Percentiles rank a stretch among this genome's conserved stretches.
Conservation (phyloP, 345 rosid species). For the Theobroma cacao region DNA sequence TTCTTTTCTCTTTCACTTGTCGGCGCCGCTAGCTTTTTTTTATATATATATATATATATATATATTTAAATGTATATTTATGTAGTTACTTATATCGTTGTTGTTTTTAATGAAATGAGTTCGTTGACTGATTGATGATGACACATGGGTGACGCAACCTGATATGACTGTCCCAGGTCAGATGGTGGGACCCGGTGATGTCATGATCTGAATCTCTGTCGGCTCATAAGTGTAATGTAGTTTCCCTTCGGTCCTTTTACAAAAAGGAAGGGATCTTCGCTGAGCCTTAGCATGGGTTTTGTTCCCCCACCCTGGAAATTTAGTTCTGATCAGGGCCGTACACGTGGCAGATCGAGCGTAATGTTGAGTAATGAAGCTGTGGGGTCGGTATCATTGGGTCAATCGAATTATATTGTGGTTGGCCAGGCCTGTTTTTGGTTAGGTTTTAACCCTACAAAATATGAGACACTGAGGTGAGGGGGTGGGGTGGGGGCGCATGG, state of each 20-base stretch:
- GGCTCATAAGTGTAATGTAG: background rate
- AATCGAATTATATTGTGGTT: background rate
- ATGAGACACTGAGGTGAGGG: background rate
- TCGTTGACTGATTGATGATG: conserved; percentile 6
- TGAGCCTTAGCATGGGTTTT: no score
- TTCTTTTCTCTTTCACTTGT: background rate
- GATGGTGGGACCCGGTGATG: conserved; percentile 13
- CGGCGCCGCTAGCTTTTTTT: conserved; percentile 25
- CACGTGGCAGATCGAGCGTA: background rate
- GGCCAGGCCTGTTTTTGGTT: background rate
- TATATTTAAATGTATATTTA: background rate
- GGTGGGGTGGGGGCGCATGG: background rate
- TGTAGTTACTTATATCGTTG: background rate
- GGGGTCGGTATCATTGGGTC: background rate
- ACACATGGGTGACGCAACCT: conserved; percentile 27
- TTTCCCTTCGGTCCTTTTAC: background rate
- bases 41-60: background rate
- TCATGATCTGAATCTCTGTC: conserved; percentile 40
- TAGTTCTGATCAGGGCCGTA: background rate
- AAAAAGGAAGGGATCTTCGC: background rate
- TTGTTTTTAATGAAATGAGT: background rate
- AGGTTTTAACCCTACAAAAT: background rate
- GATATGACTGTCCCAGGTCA: background rate
- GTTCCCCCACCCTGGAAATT: background rate
- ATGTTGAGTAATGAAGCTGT: background rate